Evolutionary conservation across 495 filamentous ascomycete genomes (phyloP).

Genomic region (Hamigera avellanea): DNA sequence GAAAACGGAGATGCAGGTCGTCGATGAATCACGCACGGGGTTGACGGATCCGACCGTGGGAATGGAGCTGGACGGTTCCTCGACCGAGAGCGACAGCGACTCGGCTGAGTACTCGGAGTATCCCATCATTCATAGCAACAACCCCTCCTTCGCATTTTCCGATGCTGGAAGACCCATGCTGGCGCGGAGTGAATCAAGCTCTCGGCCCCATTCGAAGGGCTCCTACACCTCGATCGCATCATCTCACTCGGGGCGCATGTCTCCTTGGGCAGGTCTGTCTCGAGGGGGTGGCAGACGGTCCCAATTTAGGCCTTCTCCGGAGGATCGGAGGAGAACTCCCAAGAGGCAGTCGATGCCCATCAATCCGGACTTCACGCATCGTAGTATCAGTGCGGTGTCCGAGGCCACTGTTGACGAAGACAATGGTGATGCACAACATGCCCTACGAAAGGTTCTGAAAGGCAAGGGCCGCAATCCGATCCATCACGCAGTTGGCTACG

Average conservation of each 20-base stretch:
- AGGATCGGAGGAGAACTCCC: conserved; percentile 26
- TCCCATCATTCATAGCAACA: conserved; percentile 52
- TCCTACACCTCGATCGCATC: conserved; percentile 37
- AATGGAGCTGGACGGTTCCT: conserved; percentile 36
- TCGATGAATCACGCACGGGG: conserved; percentile 32
- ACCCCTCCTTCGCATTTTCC: conserved; percentile 48
- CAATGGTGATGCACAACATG: conserved; percentile 45
- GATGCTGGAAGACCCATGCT: conserved; percentile 35
- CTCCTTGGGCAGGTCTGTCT: conserved; percentile 29
- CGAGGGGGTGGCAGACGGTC: conserved; percentile 17
- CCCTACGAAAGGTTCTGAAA: conserved; percentile 63
- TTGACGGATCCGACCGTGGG: conserved; percentile 28
- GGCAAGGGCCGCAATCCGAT: conserved; percentile 42
- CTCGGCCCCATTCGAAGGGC: conserved; percentile 37
- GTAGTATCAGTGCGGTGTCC: conserved; percentile 32
- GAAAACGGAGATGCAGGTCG: conserved; percentile 54
- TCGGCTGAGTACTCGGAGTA: conserved; percentile 58
- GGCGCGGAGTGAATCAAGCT: conserved; percentile 44
- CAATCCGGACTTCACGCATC: conserved; percentile 24
- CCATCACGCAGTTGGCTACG: conserved; percentile 21
- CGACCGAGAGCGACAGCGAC: conserved; percentile 37
- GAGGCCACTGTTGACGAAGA: conserved; percentile 45
- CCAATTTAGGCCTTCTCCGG: conserved; percentile 16
- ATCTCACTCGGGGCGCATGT: conserved; percentile 29
- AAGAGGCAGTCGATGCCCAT: conserved; percentile 24